Evolutionary conservation across 2,329 filamentous ascomycete species (phyloP).

Genomic region (Cladosporium phlei): DNA sequence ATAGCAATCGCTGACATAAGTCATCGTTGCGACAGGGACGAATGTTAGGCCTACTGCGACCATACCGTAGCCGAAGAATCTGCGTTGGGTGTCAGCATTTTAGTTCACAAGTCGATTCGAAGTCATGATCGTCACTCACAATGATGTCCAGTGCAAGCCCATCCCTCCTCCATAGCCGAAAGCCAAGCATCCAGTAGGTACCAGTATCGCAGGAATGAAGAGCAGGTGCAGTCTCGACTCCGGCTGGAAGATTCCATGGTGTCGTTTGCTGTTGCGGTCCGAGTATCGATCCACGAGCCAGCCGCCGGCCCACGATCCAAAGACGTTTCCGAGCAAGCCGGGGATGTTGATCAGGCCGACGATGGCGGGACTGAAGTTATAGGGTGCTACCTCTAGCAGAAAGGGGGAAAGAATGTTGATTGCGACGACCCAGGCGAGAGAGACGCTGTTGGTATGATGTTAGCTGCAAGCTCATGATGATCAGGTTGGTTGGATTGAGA

Average conservation of each 20-base stretch:
- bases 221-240: slow-evolving; percentile 42
- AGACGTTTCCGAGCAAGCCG: slow-evolving; percentile 40
- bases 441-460: slow-evolving; percentile 19
- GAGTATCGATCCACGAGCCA: slow-evolving; percentile 42
- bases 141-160: slow-evolving; percentile 39
- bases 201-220: slow-evolving; percentile 39
- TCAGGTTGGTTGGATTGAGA: too few relatives aligned
- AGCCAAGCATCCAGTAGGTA: slow-evolving; percentile 40
- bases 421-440: slow-evolving; percentile 35
- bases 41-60: slow-evolving; percentile 41
- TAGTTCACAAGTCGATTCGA: background rate
- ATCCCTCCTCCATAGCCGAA: slow-evolving; percentile 44
- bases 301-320: slow-evolving; percentile 41
- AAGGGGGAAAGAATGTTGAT: slow-evolving; percentile 39
- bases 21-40: slow-evolving; percentile 42
- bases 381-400: slow-evolving; percentile 37
- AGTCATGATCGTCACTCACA: slow-evolving; percentile 20
- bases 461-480: too few relatives aligned
- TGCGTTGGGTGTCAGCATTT: background rate
- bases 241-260: slow-evolving; percentile 43
- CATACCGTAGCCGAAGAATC: slow-evolving; percentile 46
- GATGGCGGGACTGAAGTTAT: slow-evolving; percentile 33
- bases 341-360: slow-evolving; percentile 40
- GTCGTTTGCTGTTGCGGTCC: slow-evolving; percentile 37
- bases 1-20: slow-evolving; percentile 40